Percentiles rank a stretch among this genome's conserved stretches.
Conservation (phyloP, 768 basidiomycete species). For the Auricularia sp. region DNA sequence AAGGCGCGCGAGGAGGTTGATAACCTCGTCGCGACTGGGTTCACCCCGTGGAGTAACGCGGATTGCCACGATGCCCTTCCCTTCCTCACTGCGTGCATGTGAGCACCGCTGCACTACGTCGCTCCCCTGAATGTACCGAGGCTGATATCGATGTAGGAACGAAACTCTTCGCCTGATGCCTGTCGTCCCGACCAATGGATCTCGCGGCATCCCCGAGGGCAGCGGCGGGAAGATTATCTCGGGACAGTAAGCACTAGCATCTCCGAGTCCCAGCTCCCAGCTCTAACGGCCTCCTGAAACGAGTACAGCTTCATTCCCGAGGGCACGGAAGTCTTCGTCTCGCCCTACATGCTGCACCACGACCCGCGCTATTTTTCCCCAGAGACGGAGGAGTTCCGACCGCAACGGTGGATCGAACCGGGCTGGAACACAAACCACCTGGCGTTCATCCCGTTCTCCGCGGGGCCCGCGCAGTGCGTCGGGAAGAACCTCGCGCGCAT, state of each 20-base stretch:
- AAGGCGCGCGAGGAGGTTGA: slow-evolving; percentile 9
- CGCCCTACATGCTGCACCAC: slow-evolving; percentile 35
- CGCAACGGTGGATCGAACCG: neutral
- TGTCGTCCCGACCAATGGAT: slow-evolving; percentile 37
- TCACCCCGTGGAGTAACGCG: neutral
- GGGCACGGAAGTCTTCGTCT: slow-evolving; percentile 34
- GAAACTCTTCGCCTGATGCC: slow-evolving; percentile 42
- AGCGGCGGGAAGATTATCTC: slow-evolving; percentile 30
- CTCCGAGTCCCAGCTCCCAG: neutral
- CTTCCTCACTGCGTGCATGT: slow-evolving; percentile 5
- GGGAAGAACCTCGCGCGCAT: slow-evolving; percentile 33
- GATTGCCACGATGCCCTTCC: neutral
- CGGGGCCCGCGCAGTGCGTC: slow-evolving; percentile 41
- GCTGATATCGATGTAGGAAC: slow-evolving; percentile 24
- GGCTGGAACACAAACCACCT: slow-evolving; percentile 17
- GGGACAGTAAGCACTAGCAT: slow-evolving; percentile 24
- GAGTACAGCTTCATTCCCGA: slow-evolving; percentile 34
- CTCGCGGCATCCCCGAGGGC: slow-evolving; percentile 28
- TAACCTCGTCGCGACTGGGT: neutral
- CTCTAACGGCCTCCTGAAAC: slow-evolving; percentile 7
- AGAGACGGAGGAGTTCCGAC: slow-evolving; percentile 33
- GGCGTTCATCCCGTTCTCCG: slow-evolving; percentile 36
- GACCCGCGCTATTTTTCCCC: slow-evolving; percentile 39
- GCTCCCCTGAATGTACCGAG: neutral
- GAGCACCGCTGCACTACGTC: neutral